Evolutionary conservation across 768 basidiomycete genomes (phyloP).

Genomic region (Amanita exitialis): DNA sequence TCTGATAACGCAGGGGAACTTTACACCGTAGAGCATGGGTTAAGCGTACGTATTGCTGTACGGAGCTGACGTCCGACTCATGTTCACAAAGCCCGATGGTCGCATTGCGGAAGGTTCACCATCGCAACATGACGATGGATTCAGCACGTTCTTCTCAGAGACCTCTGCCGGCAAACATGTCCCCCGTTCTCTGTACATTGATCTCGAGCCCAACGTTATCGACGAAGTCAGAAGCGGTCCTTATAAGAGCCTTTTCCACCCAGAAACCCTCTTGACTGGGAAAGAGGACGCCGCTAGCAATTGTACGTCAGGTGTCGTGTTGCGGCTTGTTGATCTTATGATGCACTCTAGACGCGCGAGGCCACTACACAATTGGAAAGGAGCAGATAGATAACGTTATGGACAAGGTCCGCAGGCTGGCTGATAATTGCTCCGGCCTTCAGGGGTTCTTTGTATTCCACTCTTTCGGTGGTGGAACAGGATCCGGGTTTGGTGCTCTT

Average conservation of each 20-base stretch:
- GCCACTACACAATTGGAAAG: slow-evolving; percentile 98
- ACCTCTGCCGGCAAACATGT: slow-evolving; percentile 95
- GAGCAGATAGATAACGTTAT: slow-evolving; percentile 95
- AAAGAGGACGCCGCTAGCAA: slow-evolving; percentile 99
- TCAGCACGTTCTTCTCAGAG: slow-evolving; percentile 99
- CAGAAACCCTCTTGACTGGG: slow-evolving; percentile 95
- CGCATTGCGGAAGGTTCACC: slow-evolving; percentile 75
- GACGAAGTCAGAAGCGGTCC: slow-evolving; percentile 95
- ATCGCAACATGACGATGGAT: slow-evolving; percentile 76
- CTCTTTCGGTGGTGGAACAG: slow-evolving; percentile 99
- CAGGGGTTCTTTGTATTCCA: slow-evolving; percentile 99
- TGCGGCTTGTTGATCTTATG: not conserved
- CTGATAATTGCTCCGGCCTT: slow-evolving; percentile 95
- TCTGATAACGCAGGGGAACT: slow-evolving; percentile 72
- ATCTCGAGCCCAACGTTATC: slow-evolving; percentile 95
- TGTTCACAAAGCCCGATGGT: slow-evolving; percentile 73
- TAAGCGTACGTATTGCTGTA: slow-evolving; percentile 59
- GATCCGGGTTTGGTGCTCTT: slow-evolving; percentile 97
- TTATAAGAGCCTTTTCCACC: slow-evolving; percentile 97
- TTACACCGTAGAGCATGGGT: slow-evolving; percentile 97
- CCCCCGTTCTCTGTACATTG: slow-evolving; percentile 94
- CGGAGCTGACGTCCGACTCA: slow-evolving; percentile 12
- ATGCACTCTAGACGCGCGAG: slow-evolving; percentile 72
- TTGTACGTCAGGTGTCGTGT: slow-evolving; percentile 42
- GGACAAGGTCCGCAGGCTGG: slow-evolving; percentile 94